These are phyloP conservation scores for Talaromyces adpressus DNA, from an alignment of 495 filamentous ascomycete species.

Conservation along the genomic window DNA sequence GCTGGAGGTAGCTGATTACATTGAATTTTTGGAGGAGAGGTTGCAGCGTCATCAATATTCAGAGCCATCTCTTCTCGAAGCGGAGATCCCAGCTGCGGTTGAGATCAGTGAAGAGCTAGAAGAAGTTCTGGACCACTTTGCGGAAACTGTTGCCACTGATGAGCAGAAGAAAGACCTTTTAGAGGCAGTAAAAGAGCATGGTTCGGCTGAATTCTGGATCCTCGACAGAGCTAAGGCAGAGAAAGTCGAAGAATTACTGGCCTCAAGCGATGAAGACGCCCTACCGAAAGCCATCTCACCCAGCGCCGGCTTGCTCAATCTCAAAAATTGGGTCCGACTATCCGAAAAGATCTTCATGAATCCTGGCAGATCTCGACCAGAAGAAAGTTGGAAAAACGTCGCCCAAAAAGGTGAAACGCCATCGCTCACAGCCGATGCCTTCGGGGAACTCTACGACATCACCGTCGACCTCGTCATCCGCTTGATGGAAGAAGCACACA, in stretches of 20 bases:
- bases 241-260: conserved; percentile 25
- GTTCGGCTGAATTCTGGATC: conserved; percentile 39
- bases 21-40: conserved; percentile 51
- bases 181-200: conserved; percentile 47
- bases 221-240: conserved; percentile 39
- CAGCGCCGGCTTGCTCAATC: conserved; percentile 49
- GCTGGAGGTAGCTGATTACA: conserved; percentile 64
- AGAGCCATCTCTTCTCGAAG: background rate
- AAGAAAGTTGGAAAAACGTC: conserved; percentile 60
- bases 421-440: conserved; percentile 58
- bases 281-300: conserved; percentile 30
- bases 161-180: conserved; percentile 51
- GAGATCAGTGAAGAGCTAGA: conserved; percentile 65
- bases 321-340: conserved; percentile 55
- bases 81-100: conserved; percentile 53
- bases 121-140: conserved; percentile 59
- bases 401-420: conserved; percentile 45
- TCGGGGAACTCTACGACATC: conserved; percentile 68
- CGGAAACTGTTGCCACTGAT: conserved; percentile 48
- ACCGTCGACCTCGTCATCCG: conserved; percentile 57
- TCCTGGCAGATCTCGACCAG: conserved; percentile 36
- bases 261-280: conserved; percentile 22
- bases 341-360: conserved; percentile 77
- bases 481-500: conserved; percentile 60
- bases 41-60: conserved; percentile 20